Evolutionary conservation across 1,284 basidiomycete genomes (phyloP).

Genomic region (Leccinum pachyderme): DNA sequence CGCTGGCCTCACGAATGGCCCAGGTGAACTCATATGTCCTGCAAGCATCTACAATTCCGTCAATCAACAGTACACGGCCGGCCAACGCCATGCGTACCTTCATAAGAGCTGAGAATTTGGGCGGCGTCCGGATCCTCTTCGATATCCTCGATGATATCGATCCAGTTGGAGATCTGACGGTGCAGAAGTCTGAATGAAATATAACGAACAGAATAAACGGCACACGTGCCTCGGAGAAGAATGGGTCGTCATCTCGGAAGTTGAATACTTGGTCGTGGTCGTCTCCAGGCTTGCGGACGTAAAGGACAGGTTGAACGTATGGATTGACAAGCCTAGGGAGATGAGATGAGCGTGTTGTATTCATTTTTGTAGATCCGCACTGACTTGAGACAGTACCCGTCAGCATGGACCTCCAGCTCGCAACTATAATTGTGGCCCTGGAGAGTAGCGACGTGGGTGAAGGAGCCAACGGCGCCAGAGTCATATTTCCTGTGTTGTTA

Average conservation of each 20-base stretch:
- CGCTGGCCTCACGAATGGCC: conserved; percentile 81
- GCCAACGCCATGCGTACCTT: conserved; percentile 46
- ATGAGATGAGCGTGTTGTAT: conserved; percentile 12
- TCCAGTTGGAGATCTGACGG: conserved; percentile 68
- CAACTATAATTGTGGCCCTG: conserved; percentile 92
- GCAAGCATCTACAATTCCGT: conserved; percentile 63
- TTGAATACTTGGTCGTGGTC: conserved; percentile 77
- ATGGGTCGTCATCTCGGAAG: conserved; percentile 87
- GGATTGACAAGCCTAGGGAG: conserved; percentile 78
- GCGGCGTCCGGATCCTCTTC: conserved; percentile 68
- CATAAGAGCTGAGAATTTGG: conserved; percentile 71
- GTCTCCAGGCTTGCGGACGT: conserved; percentile 81
- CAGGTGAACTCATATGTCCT: conserved; percentile 86
- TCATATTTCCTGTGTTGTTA: conserved; percentile 76
- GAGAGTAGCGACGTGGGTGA: conserved; percentile 85
- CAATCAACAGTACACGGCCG: conserved; percentile 5
- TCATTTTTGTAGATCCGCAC: conserved; percentile 16
- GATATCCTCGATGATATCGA: conserved; percentile 80
- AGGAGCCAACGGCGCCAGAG: conserved; percentile 86
- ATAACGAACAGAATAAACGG: not conserved
- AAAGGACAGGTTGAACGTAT: conserved; percentile 80
- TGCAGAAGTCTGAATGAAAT: not conserved
- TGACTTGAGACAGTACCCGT: conserved; percentile 81
- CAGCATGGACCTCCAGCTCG: conserved; percentile 89
- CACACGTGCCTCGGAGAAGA: conserved; percentile 71